Evolutionary conservation across 805 yeast species (phyloP).

Genomic region (Nakazawaea holstii): DNA sequence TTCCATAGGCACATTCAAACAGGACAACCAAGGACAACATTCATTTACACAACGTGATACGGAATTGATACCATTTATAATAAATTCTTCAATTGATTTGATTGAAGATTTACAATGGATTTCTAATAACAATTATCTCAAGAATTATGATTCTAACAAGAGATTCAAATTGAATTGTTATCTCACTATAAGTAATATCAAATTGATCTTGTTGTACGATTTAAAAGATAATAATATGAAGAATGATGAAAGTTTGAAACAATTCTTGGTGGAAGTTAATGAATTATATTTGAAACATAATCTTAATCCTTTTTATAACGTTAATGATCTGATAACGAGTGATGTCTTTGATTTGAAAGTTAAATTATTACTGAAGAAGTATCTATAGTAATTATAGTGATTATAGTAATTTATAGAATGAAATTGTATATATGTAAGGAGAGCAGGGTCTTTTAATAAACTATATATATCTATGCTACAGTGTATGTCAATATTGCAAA

Average conservation of each 20-base stretch:
- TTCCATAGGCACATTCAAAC: slow-evolving; percentile 73
- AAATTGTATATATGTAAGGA: too few species aligned
- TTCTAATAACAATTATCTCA: slow-evolving; percentile 57
- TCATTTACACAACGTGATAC: slow-evolving; percentile 63
- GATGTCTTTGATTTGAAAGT: slow-evolving; percentile 74
- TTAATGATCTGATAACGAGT: slow-evolving; percentile 68
- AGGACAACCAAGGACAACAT: slow-evolving; percentile 58
- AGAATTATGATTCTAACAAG: slow-evolving; percentile 80
- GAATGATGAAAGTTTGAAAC: slow-evolving; percentile 71
- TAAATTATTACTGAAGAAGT: slow-evolving; percentile 66
- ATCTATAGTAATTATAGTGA: slow-evolving; percentile 43
- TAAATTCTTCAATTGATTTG: slow-evolving; percentile 86
- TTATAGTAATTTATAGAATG: slow-evolving; percentile 29
- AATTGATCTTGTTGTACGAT: slow-evolving; percentile 69
- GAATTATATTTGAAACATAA: slow-evolving; percentile 83
- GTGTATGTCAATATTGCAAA: too few species aligned
- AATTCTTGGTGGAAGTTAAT: slow-evolving; percentile 79
- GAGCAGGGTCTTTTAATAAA: too few species aligned
- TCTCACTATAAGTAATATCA: slow-evolving; percentile 82
- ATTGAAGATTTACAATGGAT: slow-evolving; percentile 88
- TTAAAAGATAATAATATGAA: slow-evolving; percentile 53
- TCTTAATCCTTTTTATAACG: slow-evolving; percentile 80
- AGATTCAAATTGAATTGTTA: slow-evolving; percentile 80
- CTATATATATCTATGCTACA: too few species aligned
- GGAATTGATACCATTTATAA: slow-evolving; percentile 82